These are phyloP conservation scores for Lactarius hengduanensis DNA, from an alignment of 768 basidiomycete genomes.

Conservation along the genomic window DNA sequence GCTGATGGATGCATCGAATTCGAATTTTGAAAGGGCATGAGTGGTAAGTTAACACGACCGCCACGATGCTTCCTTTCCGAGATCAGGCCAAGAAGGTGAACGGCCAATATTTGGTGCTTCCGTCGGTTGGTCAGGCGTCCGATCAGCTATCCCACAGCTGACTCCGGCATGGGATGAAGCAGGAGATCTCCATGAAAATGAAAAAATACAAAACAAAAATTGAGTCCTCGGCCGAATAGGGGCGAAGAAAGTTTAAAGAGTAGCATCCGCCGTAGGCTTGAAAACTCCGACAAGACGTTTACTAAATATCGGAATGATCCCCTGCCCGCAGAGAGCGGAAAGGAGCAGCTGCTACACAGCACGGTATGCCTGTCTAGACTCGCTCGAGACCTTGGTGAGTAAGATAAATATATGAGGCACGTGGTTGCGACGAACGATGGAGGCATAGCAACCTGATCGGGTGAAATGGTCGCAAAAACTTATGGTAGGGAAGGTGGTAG, in stretches of 20 bases:
- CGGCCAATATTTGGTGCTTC: neutral
- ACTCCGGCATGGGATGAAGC: slow-evolving; percentile 9
- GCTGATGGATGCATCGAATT: neutral
- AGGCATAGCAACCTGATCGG: slow-evolving; percentile 26
- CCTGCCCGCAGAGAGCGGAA: neutral
- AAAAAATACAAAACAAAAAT: too few relatives aligned
- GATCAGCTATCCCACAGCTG: slow-evolving; percentile 21
- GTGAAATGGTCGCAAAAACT: slow-evolving; percentile 18
- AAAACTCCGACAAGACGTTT: slow-evolving; percentile 1
- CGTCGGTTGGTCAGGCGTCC: slow-evolving; percentile 4
- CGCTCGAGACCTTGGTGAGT: neutral
- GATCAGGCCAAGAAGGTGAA: neutral
- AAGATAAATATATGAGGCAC: neutral
- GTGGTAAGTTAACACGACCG: neutral
- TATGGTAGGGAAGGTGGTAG: neutral
- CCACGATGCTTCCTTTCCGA: slow-evolving; percentile 14
- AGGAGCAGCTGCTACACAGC: neutral
- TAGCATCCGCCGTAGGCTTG: neutral
- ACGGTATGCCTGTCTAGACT: neutral
- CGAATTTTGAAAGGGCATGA: neutral
- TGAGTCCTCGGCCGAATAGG: slow-evolving; percentile 23
- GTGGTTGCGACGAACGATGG: slow-evolving; percentile 13
- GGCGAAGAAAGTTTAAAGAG: slow-evolving; percentile 8
- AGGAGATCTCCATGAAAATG: neutral
- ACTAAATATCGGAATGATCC: slow-evolving; percentile 6